These are phyloP conservation scores for Vitis rupestris DNA, from an alignment of 164 flowering plant species.

Conservation along the genomic window DNA sequence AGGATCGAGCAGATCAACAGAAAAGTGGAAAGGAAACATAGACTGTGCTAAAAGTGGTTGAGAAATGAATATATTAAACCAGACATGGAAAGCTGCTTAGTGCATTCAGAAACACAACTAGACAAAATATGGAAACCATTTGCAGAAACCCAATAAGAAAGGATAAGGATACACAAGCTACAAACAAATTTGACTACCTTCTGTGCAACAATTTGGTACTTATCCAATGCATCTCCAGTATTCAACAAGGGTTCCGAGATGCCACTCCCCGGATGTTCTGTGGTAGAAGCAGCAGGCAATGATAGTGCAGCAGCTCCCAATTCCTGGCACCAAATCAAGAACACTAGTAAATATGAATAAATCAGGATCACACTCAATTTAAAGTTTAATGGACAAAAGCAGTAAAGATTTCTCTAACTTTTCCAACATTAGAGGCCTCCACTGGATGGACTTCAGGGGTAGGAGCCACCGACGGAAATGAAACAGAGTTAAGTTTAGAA, in stretches of 20 bases:
- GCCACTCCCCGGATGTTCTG: slow-evolving; percentile 58
- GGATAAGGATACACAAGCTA: neutral
- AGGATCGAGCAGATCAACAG: no score
- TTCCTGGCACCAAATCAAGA: slow-evolving; percentile 42
- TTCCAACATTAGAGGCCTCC: slow-evolving; percentile 43
- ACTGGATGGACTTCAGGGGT: slow-evolving; percentile 45
- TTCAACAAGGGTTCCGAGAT: slow-evolving; percentile 56
- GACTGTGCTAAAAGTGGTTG: no score
- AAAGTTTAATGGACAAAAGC: neutral
- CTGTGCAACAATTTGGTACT: slow-evolving; percentile 66
- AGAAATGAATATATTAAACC: no score
- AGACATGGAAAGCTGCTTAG: no score
- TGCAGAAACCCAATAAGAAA: no score
- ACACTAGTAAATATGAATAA: neutral
- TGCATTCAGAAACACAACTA: no score
- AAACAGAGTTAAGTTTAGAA: slow-evolving; percentile 41
- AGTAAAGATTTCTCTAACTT: slow-evolving; percentile 34
- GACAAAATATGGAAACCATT: no score
- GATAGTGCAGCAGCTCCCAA: slow-evolving; percentile 45
- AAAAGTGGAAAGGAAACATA: no score
- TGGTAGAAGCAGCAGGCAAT: slow-evolving; percentile 35
- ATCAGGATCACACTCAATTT: neutral
- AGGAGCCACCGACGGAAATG: slow-evolving; percentile 43
- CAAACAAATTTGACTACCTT: slow-evolving; percentile 46
- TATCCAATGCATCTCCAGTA: slow-evolving; percentile 87